Base-by-base conservation (phyloP, 75 land plant species). In the Selaginella moellendorffii region DNA sequence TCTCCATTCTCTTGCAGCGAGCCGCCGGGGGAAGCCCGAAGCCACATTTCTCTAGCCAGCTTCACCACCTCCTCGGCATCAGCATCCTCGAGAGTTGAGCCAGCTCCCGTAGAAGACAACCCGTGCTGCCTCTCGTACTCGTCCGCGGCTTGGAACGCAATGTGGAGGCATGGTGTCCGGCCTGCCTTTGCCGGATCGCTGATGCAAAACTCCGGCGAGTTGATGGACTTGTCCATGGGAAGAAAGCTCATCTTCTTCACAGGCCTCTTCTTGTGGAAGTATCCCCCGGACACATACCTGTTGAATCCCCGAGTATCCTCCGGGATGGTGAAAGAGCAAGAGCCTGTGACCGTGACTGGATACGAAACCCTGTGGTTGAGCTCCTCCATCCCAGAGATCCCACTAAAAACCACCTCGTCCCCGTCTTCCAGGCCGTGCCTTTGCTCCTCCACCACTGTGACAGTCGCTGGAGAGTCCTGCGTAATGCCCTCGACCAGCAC, bases 401-500 rank as follows among this genome's bases (percentile, higher is more conserved):
- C 81, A 63, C 70, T 65, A 42, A 79, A 68, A 46, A 71, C 42
- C 10, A 79, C 79, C 27, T 71, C 75, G 63, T 79, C 81, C 2
- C 81, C 79, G 63, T 79, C 75, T 26, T 67, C 71, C 1, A 79
- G 64, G 0, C 80, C 81, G 30, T 71, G 81, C 60, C 81, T 71
- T 53, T 79, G 81, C 27, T 79, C 81, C 63, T 79, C 81, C 17
- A 79, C 79, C 19, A 79, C 67, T 19, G 79, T 79, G 17, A 79
- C 71, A 10, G 81, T 79, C 23, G 81, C 81, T 14, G 81, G 81
- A 26, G 65, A 67, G 27, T 79, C 81, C 67, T 76, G 81, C 25
- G 81, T 79, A 17, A 79, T 72, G 30, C 75, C 68, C 31, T 79
- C 81, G 28, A 79, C 71, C 14, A 79, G 30, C 10, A 79, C 26